Evolutionary conservation across 805 yeast genomes (phyloP).

Genomic region (Ogataea pini): DNA sequence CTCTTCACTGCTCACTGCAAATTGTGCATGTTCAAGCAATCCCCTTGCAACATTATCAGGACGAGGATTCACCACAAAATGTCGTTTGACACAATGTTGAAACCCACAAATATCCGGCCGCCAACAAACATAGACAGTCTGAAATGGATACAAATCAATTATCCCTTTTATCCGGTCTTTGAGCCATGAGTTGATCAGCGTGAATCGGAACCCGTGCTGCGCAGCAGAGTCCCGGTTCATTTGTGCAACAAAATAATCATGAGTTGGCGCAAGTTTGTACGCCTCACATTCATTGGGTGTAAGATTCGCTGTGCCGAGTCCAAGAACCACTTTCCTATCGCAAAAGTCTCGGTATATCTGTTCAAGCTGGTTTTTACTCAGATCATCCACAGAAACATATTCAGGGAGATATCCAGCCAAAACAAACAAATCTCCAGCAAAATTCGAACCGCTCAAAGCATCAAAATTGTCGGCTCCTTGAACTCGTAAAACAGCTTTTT

Average conservation of each 20-base stretch:
- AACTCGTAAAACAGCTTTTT: conserved; percentile 70
- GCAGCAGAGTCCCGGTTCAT: conserved; percentile 27
- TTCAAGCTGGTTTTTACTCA: conserved; percentile 35
- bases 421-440: conserved; percentile 65
- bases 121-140: conserved; percentile 69
- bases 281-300: conserved; percentile 37
- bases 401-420: conserved; percentile 79
- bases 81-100: conserved; percentile 2
- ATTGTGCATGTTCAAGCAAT: conserved; percentile 35
- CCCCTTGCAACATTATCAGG: not conserved
- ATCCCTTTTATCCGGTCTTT: conserved; percentile 30
- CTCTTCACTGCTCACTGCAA: conserved; percentile 38
- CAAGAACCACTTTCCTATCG: conserved; percentile 46
- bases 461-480: conserved; percentile 48
- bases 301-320: conserved; percentile 66
- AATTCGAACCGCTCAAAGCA: conserved; percentile 71
- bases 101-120: conserved; percentile 26
- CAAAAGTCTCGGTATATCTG: conserved; percentile 34
- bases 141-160: conserved; percentile 41
- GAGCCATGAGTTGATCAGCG: conserved; percentile 50
- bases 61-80: conserved; percentile 27
- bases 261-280: conserved; percentile 51
- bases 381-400: conserved; percentile 37
- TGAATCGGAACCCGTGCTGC: conserved; percentile 24
- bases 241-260: conserved; percentile 68